Base-by-base conservation (phyloP, 2,329 filamentous ascomycete species). In the Fusarium buxicola region DNA sequence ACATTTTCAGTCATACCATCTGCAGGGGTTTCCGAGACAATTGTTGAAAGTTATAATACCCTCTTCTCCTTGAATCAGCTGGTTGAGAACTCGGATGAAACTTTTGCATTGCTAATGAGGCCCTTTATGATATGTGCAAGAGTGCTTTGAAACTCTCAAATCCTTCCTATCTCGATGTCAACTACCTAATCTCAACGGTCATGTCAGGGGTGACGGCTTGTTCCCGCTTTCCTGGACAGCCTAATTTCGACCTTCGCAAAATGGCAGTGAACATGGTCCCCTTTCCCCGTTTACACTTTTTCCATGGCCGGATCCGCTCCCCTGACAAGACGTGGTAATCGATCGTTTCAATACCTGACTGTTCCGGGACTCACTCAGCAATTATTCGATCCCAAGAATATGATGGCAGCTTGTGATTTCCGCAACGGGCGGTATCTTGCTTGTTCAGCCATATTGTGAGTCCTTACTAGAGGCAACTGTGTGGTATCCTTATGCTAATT, bases 341-440 rank as follows among this genome's bases (percentile, higher is more conserved):
- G 95, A 86, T 92, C 92, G 71, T 99, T 98, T 94, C 95, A 95
- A 77, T 94, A 95, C 70, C 90, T 98, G 80, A 94, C 90, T 75
- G 95, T 99, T 57, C 94, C 95, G 56, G 94, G 98, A 85, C 89
- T 99, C 80, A 98, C 95, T 74, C 95, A 99, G 86, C 95, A 99
- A 84, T 98, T 99, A 92, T 99, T 96, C 86, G 95, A 99, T 85
- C 94, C 95, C 76, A 98, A 98, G 93, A 99, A 99, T 89, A 99
- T 99, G 93, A 99, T 99, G 95, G 95, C 95, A 82, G 95, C 95
- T 68, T 95, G 94, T 68, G 95, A 99, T 86, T 99, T 99, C 92
- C 92, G 95, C 76, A 99, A 98, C 82, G 95, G 95, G 79, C 95
- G 95, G 76, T 99, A 99, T 87, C 90, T 99, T 76, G 98, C 95